These are phyloP conservation scores for Myochromella boudieri DNA, from an alignment of 768 basidiomycete species.

Conservation along the genomic window DNA sequence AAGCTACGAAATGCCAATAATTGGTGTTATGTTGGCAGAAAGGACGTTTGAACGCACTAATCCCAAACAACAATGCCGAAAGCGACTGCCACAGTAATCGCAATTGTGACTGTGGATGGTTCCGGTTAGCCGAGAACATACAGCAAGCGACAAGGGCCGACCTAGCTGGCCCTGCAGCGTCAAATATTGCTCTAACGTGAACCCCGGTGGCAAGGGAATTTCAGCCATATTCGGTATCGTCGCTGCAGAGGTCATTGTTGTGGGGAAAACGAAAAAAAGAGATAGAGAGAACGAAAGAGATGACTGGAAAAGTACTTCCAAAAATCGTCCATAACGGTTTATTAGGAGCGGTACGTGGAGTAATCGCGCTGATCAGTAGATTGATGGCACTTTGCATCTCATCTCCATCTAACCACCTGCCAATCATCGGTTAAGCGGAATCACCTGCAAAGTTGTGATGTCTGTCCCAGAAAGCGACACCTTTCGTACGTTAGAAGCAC, in stretches of 20 bases:
- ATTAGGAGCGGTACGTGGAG: no score
- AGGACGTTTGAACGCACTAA: constrained; percentile 20
- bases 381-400: constrained; percentile 6
- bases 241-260: constrained; percentile 11
- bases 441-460: no score
- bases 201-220: constrained; percentile 20
- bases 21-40: background rate
- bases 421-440: no score
- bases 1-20: constrained; percentile 18
- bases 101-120: constrained; percentile 15
- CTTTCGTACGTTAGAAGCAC: no score
- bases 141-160: background rate
- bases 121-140: background rate
- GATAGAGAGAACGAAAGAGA: background rate
- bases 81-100: constrained; percentile 27
- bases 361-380: no score
- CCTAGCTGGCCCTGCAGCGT: constrained; percentile 19
- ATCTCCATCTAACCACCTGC: constrained; percentile 1
- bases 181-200: constrained; percentile 18
- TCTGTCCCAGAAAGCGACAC: no score
- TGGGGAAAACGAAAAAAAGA: background rate
- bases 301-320: no score
- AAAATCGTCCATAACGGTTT: no score
- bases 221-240: constrained; percentile 13
- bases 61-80: constrained; percentile 33